Percentiles rank a stretch among this genome's conserved stretches.
Evolutionary conservation across 306 rosid species (phyloP).

Genomic region (Lathyrus sativus): DNA sequence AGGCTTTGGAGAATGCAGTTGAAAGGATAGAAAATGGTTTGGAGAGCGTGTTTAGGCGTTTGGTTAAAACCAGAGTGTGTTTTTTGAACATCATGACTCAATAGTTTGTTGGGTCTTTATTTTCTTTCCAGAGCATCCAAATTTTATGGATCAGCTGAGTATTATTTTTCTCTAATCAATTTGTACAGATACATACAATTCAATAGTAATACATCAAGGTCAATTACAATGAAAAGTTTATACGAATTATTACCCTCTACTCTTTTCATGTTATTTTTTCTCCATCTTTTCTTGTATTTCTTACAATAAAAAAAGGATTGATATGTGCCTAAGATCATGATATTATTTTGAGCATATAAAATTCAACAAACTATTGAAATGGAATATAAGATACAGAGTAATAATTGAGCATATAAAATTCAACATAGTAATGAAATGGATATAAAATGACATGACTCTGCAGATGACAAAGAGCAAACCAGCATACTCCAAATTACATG

Average conservation of each 20-base stretch:
- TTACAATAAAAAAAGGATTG: too few species aligned
- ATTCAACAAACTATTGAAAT: too few species aligned
- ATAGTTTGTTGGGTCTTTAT: not conserved
- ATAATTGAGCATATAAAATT: not conserved
- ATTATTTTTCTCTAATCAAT: slow-evolving; percentile 21
- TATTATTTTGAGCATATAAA: too few species aligned
- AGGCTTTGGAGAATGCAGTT: slow-evolving; percentile 54
- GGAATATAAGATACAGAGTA: not conserved
- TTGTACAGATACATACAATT: slow-evolving; percentile 29
- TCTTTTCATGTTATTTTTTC: not conserved
- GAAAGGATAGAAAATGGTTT: slow-evolving; percentile 59
- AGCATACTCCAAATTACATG: too few species aligned
- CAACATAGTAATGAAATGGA: too few species aligned
- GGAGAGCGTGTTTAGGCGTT: slow-evolving; percentile 54
- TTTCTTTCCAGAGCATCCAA: slow-evolving; percentile 18
- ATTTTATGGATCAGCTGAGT: slow-evolving; percentile 4
- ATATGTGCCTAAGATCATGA: too few species aligned
- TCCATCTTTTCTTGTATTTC: too few species aligned
- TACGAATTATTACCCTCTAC: not conserved
- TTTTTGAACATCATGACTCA: slow-evolving; percentile 68
- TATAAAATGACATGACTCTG: too few species aligned
- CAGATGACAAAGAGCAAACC: too few species aligned
- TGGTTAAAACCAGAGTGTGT: slow-evolving; percentile 62
- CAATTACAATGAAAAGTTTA: slow-evolving; percentile 27
- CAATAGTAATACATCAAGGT: not conserved